A percentile compares a stretch with the other conserved stretches of the same genome.
These are phyloP conservation scores for Kwoniella botswanensis DNA, from an alignment of 768 basidiomycete species.

Conservation along the genomic window DNA sequence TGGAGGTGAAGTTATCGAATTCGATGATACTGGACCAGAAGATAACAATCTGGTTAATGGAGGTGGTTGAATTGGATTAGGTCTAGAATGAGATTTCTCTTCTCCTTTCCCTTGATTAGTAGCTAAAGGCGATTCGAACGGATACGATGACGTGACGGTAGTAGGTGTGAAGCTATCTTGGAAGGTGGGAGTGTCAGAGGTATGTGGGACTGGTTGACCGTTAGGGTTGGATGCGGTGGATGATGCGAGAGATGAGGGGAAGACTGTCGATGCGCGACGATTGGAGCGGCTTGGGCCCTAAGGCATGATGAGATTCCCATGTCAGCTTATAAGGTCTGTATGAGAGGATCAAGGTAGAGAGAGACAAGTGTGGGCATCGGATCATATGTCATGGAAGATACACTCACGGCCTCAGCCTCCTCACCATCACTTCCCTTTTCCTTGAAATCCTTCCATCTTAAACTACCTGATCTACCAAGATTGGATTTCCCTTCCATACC, in stretches of 20 bases:
- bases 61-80: slow-evolving; percentile 25
- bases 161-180: slow-evolving; percentile 46
- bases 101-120: background rate
- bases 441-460: slow-evolving; percentile 30
- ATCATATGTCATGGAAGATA: background rate
- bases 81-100: slow-evolving; percentile 2
- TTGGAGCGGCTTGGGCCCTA: slow-evolving; percentile 20
- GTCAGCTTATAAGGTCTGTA: too few relatives aligned
- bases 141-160: slow-evolving; percentile 27
- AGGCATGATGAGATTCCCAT: slow-evolving; percentile 2
- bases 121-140: slow-evolving; percentile 38
- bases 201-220: slow-evolving; percentile 20
- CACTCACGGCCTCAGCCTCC: slow-evolving; percentile 38
- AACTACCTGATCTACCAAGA: slow-evolving; percentile 14
- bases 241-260: slow-evolving; percentile 47
- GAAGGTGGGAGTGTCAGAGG: slow-evolving; percentile 42
- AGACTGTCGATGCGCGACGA: slow-evolving; percentile 39
- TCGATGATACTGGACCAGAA: slow-evolving; percentile 11
- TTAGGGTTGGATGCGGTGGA: slow-evolving; percentile 31
- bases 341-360: too few relatives aligned
- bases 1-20: background rate
- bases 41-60: slow-evolving; percentile 33
- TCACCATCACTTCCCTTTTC: slow-evolving; percentile 35
- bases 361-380: too few relatives aligned
- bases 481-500: slow-evolving; percentile 13